These are phyloP conservation scores for Nannizzia gypsea DNA, from an alignment of 2,329 filamentous ascomycete species.

Conservation along the genomic window DNA sequence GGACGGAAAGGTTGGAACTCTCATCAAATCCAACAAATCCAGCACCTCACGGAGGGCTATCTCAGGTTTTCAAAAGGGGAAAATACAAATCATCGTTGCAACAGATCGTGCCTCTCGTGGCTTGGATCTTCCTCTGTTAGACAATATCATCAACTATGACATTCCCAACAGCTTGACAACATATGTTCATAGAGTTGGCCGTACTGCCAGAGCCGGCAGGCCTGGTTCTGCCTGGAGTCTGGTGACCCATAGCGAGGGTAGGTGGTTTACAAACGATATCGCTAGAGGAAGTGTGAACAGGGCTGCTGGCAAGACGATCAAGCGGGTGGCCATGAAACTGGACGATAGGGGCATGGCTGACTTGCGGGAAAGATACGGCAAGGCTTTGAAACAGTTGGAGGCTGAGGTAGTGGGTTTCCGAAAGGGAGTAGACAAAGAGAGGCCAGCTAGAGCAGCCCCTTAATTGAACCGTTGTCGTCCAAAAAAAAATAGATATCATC, in stretches of 20 bases:
- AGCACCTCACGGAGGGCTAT: conserved; percentile 57
- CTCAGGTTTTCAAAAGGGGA: conserved; percentile 50
- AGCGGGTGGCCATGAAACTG: conserved; percentile 23
- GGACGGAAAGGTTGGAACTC: conserved; percentile 49
- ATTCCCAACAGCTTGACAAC: conserved; percentile 67
- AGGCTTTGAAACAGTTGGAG: conserved; percentile 28
- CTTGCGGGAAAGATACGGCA: conserved; percentile 23
- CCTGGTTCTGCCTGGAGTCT: conserved; percentile 74
- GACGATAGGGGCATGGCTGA: conserved; percentile 17
- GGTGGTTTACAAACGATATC: conserved; percentile 86
- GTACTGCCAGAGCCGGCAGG: conserved; percentile 73
- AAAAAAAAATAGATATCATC: background rate
- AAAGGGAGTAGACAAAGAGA: background rate
- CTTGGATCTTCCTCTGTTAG: conserved; percentile 66
- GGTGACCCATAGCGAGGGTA: conserved; percentile 66
- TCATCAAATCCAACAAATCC: conserved; percentile 68
- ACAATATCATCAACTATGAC: conserved; percentile 89
- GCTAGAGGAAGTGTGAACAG: conserved; percentile 38
- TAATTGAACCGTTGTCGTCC: background rate
- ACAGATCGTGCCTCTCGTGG: conserved; percentile 90
- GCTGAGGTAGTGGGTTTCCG: conserved; percentile 21
- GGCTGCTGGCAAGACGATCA: conserved; percentile 21
- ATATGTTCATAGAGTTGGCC: conserved; percentile 85
- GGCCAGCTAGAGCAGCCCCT: background rate
- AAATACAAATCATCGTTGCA: conserved; percentile 65